Evolutionary conservation across 1,284 basidiomycete genomes (phyloP).

Genomic region (Apiotrichum akiyoshidainum): DNA sequence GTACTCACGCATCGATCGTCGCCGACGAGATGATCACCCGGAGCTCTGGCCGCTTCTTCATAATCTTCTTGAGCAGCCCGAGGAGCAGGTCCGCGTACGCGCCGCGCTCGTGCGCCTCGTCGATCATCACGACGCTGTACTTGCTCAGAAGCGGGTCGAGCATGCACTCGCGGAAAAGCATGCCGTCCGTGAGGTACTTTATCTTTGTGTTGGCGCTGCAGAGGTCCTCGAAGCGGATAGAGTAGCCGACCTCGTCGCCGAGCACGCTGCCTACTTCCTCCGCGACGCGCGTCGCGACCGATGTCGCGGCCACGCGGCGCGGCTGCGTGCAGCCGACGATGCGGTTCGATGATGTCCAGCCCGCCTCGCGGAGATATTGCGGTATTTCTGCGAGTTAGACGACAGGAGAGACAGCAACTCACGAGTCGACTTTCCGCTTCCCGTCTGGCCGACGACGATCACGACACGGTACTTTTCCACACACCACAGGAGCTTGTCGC

Average conservation of each 20-base stretch:
- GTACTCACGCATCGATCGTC: slow-evolving; percentile 73
- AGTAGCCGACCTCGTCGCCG: slow-evolving; percentile 96
- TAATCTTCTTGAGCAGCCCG: slow-evolving; percentile 91
- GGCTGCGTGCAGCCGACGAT: slow-evolving; percentile 91
- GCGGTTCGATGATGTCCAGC: slow-evolving; percentile 75
- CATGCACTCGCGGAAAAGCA: slow-evolving; percentile 92
- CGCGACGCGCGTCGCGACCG: slow-evolving; percentile 85
- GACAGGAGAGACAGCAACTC: slow-evolving; percentile 40
- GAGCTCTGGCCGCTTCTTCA: slow-evolving; percentile 79
- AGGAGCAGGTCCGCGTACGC: slow-evolving; percentile 91
- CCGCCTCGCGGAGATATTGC: slow-evolving; percentile 86
- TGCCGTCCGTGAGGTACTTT: slow-evolving; percentile 96
- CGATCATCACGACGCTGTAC: slow-evolving; percentile 94
- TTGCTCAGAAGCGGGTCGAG: slow-evolving; percentile 80
- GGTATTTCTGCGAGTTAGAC: slow-evolving; percentile 67
- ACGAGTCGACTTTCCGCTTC: slow-evolving; percentile 97
- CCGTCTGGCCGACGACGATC: slow-evolving; percentile 89
- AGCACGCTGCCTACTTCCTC: slow-evolving; percentile 79
- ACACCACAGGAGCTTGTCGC: slow-evolving; percentile 76
- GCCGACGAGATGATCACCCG: slow-evolving; percentile 91
- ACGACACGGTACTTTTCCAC: slow-evolving; percentile 78
- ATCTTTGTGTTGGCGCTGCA: slow-evolving; percentile 79
- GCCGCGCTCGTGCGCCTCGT: slow-evolving; percentile 95
- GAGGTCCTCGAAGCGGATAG: slow-evolving; percentile 95
- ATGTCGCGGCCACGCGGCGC: slow-evolving; percentile 88